Base-by-base conservation (phyloP, 805 yeast species). In the Diddensiella santjacobensis region DNA sequence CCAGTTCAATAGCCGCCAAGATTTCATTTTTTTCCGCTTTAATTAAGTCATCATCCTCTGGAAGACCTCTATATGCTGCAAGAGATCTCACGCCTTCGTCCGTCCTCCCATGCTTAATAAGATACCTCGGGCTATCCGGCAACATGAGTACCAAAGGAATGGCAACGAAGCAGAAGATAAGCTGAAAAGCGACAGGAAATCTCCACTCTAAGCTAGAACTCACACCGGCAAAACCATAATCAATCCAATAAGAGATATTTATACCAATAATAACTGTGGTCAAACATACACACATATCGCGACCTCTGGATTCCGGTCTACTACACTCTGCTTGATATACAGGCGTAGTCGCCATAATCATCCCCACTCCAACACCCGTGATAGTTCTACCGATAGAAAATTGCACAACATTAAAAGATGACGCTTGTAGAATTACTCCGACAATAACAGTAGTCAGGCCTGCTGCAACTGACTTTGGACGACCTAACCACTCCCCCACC, bases 401-500 rank as follows among this genome's bases (percentile, higher is more conserved):
- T 19, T 42, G 45, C 22, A 33, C 39, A 17, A 42, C 65, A 61
- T 74, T 62, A 57, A 70, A 75, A n/a, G 87, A 75, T 48, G 78
- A 55, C 20, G 75, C 65, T 31, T 85, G 83, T 29, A 84, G 68
- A 15, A 77, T 54, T 5, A 84, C 77, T 58, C 89, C 88, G 37
- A 81, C 47, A 35, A 77, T 72, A 55, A 81, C 75, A 47, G 80
- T 68, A 19, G 67, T 20, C 38, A 80, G 70, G 29, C 89, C 88
- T 17, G 66, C 29, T n/a, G 78, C 62, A 44, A 83, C 75, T 51
- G 78, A 61, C 23, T 76, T 77, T 66, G 83, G 78, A 69, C 91
- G 80, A 47, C 91, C 90, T 41, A 68, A 58, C 38, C 48, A 63
- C 54, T 81, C 86, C 64, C 87, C 89, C 48, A 70, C 63, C 50